Evolutionary conservation across 2,329 filamentous ascomycete genomes (phyloP).

Genomic region (Arthrocladium fulminans): DNA sequence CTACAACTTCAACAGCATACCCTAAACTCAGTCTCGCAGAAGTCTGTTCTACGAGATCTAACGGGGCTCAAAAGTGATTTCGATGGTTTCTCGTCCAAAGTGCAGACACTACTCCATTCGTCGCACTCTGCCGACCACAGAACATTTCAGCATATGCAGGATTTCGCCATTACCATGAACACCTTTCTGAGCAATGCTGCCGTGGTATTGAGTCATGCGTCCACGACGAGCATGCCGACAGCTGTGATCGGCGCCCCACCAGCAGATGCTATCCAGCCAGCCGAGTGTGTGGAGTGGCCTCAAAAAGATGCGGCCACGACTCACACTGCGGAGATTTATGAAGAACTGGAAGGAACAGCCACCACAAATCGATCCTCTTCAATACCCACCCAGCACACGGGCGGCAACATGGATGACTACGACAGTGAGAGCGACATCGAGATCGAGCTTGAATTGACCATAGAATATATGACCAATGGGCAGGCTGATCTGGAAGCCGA

Average conservation of each 20-base stretch:
- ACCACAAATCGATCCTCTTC: neutral
- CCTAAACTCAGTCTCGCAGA: constrained; percentile 2
- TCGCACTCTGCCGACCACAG: neutral
- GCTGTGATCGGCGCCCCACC: neutral
- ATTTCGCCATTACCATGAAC: neutral
- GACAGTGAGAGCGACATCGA: constrained; percentile 8
- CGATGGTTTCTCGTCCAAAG: neutral
- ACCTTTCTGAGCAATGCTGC: neutral
- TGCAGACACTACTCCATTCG: neutral
- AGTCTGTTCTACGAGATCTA: neutral
- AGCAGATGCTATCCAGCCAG: neutral
- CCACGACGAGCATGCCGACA: neutral
- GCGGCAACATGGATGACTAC: neutral
- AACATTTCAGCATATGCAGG: neutral
- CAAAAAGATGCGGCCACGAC: neutral
- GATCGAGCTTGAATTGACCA: constrained; percentile 15
- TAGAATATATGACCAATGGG: constrained; percentile 17
- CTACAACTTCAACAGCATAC: constrained; percentile 17
- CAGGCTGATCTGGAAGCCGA: constrained; percentile 15
- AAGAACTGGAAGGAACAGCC: neutral
- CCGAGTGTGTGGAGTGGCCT: neutral
- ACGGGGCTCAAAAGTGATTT: neutral
- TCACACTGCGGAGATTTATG: neutral
- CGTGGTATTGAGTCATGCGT: neutral
- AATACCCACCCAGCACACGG: neutral